phyloP scores from a whole-genome alignment of 2,329 filamentous ascomycete species.

The Seiridium unicorne region DNA sequence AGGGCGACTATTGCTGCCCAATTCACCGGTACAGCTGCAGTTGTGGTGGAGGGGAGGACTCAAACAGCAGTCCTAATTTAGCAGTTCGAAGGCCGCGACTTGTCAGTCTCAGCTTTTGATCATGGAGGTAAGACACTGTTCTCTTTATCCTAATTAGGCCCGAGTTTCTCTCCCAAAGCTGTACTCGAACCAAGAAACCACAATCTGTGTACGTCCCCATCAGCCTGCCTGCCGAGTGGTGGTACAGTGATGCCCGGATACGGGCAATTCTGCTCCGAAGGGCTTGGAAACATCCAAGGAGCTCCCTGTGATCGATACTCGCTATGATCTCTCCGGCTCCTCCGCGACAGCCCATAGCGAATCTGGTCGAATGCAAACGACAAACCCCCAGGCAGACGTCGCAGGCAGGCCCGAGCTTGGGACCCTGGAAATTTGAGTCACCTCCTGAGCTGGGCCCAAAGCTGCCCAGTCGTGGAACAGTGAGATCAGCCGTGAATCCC shows the following conservation, averaged over 20 bases:
- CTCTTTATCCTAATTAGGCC: constrained; percentile 5
- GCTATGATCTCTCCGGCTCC: neutral
- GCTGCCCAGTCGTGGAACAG: constrained; percentile 26
- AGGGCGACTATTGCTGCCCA: neutral
- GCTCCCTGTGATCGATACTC: neutral
- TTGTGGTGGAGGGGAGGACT: neutral
- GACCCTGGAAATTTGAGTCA: constrained; percentile 15
- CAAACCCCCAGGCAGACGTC: constrained; percentile 20
- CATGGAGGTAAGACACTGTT: constrained; percentile 26
- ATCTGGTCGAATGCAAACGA: neutral
- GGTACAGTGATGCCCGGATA: constrained; percentile 13
- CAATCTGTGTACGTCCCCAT: neutral
- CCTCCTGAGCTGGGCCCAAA: constrained; percentile 15
- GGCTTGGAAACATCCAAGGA: neutral
- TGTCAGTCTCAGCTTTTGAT: neutral
- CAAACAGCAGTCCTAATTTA: neutral
- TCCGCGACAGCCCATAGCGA: neutral
- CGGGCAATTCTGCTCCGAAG: neutral
- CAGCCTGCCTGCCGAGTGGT: constrained; percentile 19
- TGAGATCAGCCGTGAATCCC: constrained; percentile 27
- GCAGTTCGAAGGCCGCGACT: neutral
- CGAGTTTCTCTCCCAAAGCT: neutral
- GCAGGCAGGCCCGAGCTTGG: constrained; percentile 20
- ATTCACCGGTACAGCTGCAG: neutral
- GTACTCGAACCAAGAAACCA: neutral